Evolutionary conservation across 176 grass and related monocot genomes (phyloP), one percentile per base, ranked within the genome.

Genomic region (Areca catechu): DNA sequence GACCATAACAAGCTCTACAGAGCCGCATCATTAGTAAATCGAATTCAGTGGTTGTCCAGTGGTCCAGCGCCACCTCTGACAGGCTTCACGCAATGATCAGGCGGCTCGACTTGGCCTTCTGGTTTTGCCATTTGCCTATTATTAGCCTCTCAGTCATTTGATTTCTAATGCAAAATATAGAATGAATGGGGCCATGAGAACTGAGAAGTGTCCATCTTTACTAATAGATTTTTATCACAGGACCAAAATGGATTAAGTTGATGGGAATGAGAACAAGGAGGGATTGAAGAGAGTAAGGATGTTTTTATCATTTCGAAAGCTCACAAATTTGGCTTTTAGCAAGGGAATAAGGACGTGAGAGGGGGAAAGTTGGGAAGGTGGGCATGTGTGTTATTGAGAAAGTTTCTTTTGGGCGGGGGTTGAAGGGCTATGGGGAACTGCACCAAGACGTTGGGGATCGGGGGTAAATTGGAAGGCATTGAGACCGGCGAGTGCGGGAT

Each of bases 401-500:
- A 43, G 34, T 12, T 12, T 43, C 34, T 43, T 43, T 43, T 2
- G 1, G 5, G 28, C n/a, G n/a, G 34, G 1, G 34, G 0, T 43
- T 2, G 5, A 29, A 10, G 34, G 34, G 9, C 34, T 20, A 20
- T 54, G 20, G 53, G 53, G 19, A 54, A 54, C 3, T 54, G 53
- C 3, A 54, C 9, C 27, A 37, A 37, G 28, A 28, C 29, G 28
- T 53, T 29, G 23, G 49, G 62, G 23, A 66, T 7, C 19, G 48
- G 20, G 24, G 22, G 18, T 54, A 22, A 54, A 7, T 54, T 54
- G 20, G 57, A 43, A 20, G 51, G 25, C 19, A 48, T 54, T 21
- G 65, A 56, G 19, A 47, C 23, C 55, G 22, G 65, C 16, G 65
- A 37, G 65, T 29, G 52, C n/a, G 27, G 19, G 18, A 16, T 51